A percentile compares a stretch with the other conserved stretches of the same genome.
Conservation (phyloP, 495 filamentous ascomycete species). For the Cladorrhinum samala region DNA sequence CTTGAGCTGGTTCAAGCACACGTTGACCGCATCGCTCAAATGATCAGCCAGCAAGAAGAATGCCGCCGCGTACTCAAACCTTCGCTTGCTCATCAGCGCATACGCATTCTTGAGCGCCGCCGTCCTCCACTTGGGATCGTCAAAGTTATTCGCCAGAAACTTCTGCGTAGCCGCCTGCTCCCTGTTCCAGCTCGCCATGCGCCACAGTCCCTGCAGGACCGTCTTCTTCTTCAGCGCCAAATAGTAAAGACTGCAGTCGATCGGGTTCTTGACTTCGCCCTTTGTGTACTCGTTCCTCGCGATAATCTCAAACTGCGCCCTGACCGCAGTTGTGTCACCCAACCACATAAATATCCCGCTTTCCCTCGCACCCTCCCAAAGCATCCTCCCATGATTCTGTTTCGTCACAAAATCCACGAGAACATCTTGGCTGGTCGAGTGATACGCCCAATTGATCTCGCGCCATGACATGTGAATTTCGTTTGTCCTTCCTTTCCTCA, state of each 20-base stretch:
- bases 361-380: conserved; percentile 80
- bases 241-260: conserved; percentile 92
- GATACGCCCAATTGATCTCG: conserved; percentile 91
- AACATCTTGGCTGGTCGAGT: conserved; percentile 89
- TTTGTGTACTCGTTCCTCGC: conserved; percentile 92
- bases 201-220: conserved; percentile 87
- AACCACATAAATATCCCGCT: conserved; percentile 96
- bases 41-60: conserved; percentile 92
- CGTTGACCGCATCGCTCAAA: conserved; percentile 74
- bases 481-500: conserved; percentile 59
- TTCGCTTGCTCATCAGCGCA: conserved; percentile 83
- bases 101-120: conserved; percentile 95
- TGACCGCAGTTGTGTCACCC: conserved; percentile 64
- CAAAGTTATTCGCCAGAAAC: conserved; percentile 82
- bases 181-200: conserved; percentile 85
- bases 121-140: conserved; percentile 78
- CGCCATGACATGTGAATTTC: conserved; percentile 77
- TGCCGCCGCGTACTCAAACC: conserved; percentile 92
- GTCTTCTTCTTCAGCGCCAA: conserved; percentile 87
- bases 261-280: conserved; percentile 78
- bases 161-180: conserved; percentile 74
- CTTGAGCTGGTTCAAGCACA: conserved; percentile 75
- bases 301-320: conserved; percentile 76
- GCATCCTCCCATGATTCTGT: conserved; percentile 69
- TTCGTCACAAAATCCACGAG: conserved; percentile 78